Base-by-base conservation (phyloP, 2,329 filamentous ascomycete genomes). In the Alternaria atra region DNA sequence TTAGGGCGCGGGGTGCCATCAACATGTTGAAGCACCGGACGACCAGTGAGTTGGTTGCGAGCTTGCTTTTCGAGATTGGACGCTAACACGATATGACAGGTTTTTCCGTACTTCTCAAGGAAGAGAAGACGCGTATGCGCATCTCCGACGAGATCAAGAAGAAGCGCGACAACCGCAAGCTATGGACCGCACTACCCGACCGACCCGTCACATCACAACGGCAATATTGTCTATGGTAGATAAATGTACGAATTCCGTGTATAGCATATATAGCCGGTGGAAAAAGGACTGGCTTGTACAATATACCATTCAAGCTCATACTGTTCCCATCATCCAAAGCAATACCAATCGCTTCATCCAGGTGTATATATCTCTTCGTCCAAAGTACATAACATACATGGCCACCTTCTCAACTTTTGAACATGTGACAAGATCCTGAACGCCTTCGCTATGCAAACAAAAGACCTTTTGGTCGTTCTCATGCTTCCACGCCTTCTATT, bases 151-250 rank as follows among this genome's bases (percentile, higher is more conserved):
- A 97, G 74, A 88, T 89, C 60, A 85, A 92, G 75, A 89, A 89
- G 69, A 94, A 92, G 83, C 86, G 91, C 77, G 84, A 86, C 55
- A 89, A 89, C 73, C 86, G 89, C 63, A 91, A 92, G 65, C 88
- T 94, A 15, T 97, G 94, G 94, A 87, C 91, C 12, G 92, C 94
- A 71, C 82, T 98, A 54, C 94, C 94, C 7, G 92, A 97, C 79
- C 88, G 94, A 63, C 91, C 91, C 6, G 85, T 99, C 56, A 90
- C 90, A 63, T 89, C 89, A 35, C 94, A 97, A 83, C 87, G 91
- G 70, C 94, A 93, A 75, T 96, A 95, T 79, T 96, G 96, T 80
- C 88, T 91, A 63, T 99, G 94, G 94, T 98, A 90, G 40, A 35
- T 23, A 35, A 65, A 44, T 43, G 52, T 43, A 53, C 13, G 30